Base-by-base conservation (phyloP, 345 rosid genomes). In the Syzygium grande region DNA sequence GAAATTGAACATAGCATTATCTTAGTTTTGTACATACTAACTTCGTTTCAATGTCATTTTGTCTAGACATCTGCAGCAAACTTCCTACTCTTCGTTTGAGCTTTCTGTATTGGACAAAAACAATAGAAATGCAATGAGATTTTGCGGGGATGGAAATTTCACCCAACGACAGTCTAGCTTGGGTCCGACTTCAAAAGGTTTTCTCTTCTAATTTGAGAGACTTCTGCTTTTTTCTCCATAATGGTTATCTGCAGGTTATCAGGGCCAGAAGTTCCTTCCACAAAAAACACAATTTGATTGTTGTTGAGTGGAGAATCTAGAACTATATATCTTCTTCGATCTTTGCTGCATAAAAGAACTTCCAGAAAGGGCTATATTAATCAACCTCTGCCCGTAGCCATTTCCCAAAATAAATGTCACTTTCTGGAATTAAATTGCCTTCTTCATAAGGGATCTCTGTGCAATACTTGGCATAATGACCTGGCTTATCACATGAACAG, bases 261-360 rank as follows among this genome's bases (percentile, higher is more conserved):
- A 11, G 7, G 65, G 65, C 29, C 65, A 58, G 65, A 58, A 58
- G 65, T 58, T 58, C 65, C 29, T 58, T 25, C 65, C 65, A 58
- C 65, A 25, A 25, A 58, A 58, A 3, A n/a, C 65, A 58, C 15
- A 58, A 58, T 58, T 4, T 58, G 65, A 25, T 29, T 58, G 65
- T 58, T 3, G 3, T 58, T 58, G 15, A 58, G 15, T 2, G 2
- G 2, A 11, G n/a, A 0, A 58, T 58, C 3, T 25, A 14, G 2
- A 58, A 58, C 15, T 25, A 11, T 11, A 58, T 4, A 25, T 25
- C 65, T 58, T 23, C 65, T 2, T 58, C 0, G 65, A 25, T 13
- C 65, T 58, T 25, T 6, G 63, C 29, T 58, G 11, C 63, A 10
- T 2, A 58, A 25, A 58, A 58, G 29, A 0, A 14, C 63, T 10